A percentile compares a stretch with the other conserved stretches of the same genome.
These are phyloP conservation scores for Fusarium nisikadoi DNA, from an alignment of 2,329 filamentous ascomycete genomes.

Conservation along the genomic window DNA sequence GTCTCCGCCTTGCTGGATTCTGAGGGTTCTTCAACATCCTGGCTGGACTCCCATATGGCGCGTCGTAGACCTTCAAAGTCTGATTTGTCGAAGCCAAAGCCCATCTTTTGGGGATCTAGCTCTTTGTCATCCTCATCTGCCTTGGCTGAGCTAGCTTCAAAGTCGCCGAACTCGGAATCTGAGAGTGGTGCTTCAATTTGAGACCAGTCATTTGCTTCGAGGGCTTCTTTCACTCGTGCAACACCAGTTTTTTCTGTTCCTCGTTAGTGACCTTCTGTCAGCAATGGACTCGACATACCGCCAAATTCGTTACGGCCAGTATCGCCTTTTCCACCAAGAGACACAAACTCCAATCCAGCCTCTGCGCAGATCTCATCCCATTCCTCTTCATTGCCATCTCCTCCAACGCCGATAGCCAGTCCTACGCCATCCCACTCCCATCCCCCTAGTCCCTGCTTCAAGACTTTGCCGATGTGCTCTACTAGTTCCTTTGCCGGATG, in stretches of 20 bases:
- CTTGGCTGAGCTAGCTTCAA: conserved; percentile 50
- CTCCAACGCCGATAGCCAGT: conserved; percentile 67
- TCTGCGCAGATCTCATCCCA: conserved; percentile 71
- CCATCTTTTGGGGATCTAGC: conserved; percentile 59
- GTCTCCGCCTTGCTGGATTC: conserved; percentile 19
- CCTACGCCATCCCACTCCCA: conserved; percentile 73
- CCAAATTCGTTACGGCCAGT: conserved; percentile 66
- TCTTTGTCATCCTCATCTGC: conserved; percentile 47
- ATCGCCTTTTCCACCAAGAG: conserved; percentile 55
- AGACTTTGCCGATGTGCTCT: conserved; percentile 63
- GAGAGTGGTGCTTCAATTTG: conserved; percentile 42
- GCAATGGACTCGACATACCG: conserved; percentile 52
- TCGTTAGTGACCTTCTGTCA: conserved; percentile 29
- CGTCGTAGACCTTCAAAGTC: conserved; percentile 64
- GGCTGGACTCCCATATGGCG: conserved; percentile 61
- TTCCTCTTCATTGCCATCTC: conserved; percentile 59
- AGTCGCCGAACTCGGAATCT: conserved; percentile 47
- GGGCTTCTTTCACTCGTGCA: conserved; percentile 67
- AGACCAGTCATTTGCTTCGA: conserved; percentile 75
- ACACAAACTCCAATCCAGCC: conserved; percentile 71
- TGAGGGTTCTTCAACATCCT: conserved; percentile 30
- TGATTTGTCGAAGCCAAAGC: conserved; percentile 62
- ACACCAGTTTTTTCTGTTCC: conserved; percentile 67
- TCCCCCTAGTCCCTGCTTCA: conserved; percentile 67
- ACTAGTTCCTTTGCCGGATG: conserved; percentile 56